phyloP scores from a whole-genome alignment of 306 rosid genomes.

The Alnus rubra region DNA sequence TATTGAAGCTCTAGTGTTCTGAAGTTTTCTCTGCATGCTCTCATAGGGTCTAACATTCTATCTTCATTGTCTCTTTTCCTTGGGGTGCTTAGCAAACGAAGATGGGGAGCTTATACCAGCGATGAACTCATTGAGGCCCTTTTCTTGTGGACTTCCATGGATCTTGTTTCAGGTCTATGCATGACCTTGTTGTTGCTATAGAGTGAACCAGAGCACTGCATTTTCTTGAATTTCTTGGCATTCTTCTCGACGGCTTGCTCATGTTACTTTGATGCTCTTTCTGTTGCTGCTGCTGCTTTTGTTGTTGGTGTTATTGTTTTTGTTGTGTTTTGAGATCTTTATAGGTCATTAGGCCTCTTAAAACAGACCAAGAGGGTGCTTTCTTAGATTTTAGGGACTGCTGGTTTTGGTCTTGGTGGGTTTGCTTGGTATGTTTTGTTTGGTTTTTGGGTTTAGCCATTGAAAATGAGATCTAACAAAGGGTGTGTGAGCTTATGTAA shows the following conservation, averaged over 20 bases:
- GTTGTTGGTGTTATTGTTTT: slow-evolving; percentile 31
- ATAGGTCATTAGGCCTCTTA: slow-evolving; percentile 73
- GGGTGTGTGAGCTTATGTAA: not conserved
- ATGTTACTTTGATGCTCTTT: slow-evolving; percentile 40
- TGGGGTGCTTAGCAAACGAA: slow-evolving; percentile 42
- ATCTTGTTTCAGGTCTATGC: slow-evolving; percentile 64
- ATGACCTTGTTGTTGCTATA: slow-evolving; percentile 80
- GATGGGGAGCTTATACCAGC: slow-evolving; percentile 42
- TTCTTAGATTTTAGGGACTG: slow-evolving; percentile 60
- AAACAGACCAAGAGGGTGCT: slow-evolving; percentile 73
- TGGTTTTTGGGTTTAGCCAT: slow-evolving; percentile 31
- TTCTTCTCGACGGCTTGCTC: slow-evolving; percentile 55
- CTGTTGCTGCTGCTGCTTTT: slow-evolving; percentile 29
- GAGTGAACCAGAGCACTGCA: slow-evolving; percentile 87
- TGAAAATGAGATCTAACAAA: not conserved
- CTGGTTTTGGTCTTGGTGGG: slow-evolving; percentile 45
- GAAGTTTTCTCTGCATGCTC: not conserved
- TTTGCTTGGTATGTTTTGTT: slow-evolving; percentile 49
- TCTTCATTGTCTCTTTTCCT: slow-evolving; percentile 6
- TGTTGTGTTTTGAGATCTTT: slow-evolving; percentile 54
- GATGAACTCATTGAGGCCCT: slow-evolving; percentile 56
- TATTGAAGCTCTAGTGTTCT: not conserved
- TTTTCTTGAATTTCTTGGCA: slow-evolving; percentile 77
- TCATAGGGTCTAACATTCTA: not conserved
- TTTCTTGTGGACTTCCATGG: slow-evolving; percentile 65